These are phyloP conservation scores for Aotearoamyces nothofagi DNA, from an alignment of 2,329 filamentous ascomycete species.

Conservation along the genomic window DNA sequence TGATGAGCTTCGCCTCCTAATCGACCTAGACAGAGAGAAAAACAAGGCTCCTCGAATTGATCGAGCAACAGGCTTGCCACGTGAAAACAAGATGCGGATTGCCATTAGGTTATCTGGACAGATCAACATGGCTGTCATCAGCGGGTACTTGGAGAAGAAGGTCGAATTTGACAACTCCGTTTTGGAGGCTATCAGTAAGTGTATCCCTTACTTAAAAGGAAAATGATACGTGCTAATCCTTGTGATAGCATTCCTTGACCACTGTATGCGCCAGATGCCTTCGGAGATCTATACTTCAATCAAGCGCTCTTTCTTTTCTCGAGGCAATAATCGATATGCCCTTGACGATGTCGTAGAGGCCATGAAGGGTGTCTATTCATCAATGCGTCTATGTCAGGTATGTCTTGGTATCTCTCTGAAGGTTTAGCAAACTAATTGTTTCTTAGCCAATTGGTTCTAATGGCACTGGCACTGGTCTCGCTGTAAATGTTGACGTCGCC, in stretches of 20 bases:
- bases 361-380: slow-evolving; percentile 80
- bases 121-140: slow-evolving; percentile 52
- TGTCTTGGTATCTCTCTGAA: slow-evolving; percentile 5
- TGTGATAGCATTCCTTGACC: slow-evolving; percentile 61
- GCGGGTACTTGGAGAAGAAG: slow-evolving; percentile 47
- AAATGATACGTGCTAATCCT: neutral
- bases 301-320: slow-evolving; percentile 67
- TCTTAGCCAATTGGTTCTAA: no score
- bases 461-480: slow-evolving; percentile 46
- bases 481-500: slow-evolving; percentile 80
- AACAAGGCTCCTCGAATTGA: slow-evolving; percentile 23
- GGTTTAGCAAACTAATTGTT: no score
- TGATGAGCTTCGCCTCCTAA: slow-evolving; percentile 35
- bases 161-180: slow-evolving; percentile 48
- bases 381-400: slow-evolving; percentile 60
- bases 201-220: slow-evolving; percentile 4
- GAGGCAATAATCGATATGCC: slow-evolving; percentile 17
- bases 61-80: slow-evolving; percentile 16
- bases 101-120: slow-evolving; percentile 47
- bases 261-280: slow-evolving; percentile 70
- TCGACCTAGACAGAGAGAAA: slow-evolving; percentile 61
- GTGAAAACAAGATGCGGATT: slow-evolving; percentile 36
- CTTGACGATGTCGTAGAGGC: slow-evolving; percentile 59
- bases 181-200: slow-evolving; percentile 61
- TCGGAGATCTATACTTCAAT: slow-evolving; percentile 52